phyloP scores from a whole-genome alignment of 139 green algal genomes.

The Chlorella sp. region DNA sequence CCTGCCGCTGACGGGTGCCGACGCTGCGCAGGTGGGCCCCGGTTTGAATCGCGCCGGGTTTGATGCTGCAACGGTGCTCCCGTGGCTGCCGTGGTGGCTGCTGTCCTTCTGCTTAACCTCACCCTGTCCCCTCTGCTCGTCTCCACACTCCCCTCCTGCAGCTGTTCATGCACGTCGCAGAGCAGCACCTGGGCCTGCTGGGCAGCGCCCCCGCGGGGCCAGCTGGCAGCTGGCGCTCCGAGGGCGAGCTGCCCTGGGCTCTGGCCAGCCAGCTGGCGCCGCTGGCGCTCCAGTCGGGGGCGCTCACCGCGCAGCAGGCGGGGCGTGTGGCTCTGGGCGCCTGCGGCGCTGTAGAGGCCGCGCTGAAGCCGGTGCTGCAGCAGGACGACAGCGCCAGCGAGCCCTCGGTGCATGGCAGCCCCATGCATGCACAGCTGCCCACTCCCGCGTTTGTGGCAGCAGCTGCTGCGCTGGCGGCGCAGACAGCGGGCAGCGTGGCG shows the following conservation, averaged over 20 bases:
- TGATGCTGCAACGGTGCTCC: too few species aligned
- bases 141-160: background rate
- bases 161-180: constrained; percentile 22
- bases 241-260: constrained; percentile 2
- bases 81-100: background rate
- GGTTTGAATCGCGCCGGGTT: background rate
- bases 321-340: constrained; percentile 1
- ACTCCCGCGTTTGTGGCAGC: background rate
- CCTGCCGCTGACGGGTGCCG: constrained; percentile 8
- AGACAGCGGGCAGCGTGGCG: constrained; percentile 7
- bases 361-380: constrained; percentile 23
- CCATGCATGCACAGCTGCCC: constrained; percentile 4
- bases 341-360: background rate
- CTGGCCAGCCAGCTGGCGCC: constrained; percentile 19
- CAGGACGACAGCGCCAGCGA: constrained; percentile 17
- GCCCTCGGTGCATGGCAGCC: background rate
- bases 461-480: constrained; percentile 1
- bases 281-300: background rate
- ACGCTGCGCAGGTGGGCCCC: constrained; percentile 9
- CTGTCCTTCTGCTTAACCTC: background rate
- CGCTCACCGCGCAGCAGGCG: constrained; percentile 5
- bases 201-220: background rate
- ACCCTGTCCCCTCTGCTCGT: background rate
- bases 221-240: background rate
- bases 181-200: constrained; percentile 18